These are phyloP conservation scores for Microcyclospora tardicrescens DNA, from an alignment of 2,329 filamentous ascomycete species.

Conservation along the genomic window DNA sequence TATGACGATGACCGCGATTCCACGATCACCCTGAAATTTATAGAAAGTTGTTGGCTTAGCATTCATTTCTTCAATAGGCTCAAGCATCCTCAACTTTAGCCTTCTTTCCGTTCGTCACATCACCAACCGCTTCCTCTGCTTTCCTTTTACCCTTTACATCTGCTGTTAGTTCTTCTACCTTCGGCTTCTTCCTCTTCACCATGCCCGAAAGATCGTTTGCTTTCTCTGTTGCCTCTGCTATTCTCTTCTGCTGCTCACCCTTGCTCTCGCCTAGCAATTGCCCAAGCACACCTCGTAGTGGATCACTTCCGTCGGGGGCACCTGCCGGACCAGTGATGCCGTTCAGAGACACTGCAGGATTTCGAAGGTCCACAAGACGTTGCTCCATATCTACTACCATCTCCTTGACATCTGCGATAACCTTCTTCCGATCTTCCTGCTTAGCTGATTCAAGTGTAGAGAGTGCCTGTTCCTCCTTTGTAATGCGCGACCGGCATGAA, in stretches of 20 bases:
- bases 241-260: constrained; percentile 46
- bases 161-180: constrained; percentile 7
- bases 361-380: constrained; percentile 57
- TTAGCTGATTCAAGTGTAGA: constrained; percentile 37
- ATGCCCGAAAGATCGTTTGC: constrained; percentile 64
- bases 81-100: constrained; percentile 13
- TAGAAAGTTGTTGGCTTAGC: too few species aligned
- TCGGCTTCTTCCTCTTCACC: constrained; percentile 50
- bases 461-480: constrained; percentile 55
- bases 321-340: constrained; percentile 30
- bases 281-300: constrained; percentile 50
- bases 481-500: constrained; percentile 57
- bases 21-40: too few species aligned
- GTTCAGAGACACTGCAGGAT: constrained; percentile 47
- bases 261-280: constrained; percentile 50
- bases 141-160: constrained; percentile 16
- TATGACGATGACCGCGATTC: too few species aligned
- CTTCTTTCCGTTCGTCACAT: constrained; percentile 13
- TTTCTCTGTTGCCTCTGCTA: constrained; percentile 59
- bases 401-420: constrained; percentile 62
- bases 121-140: constrained; percentile 10
- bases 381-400: constrained; percentile 69
- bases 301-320: constrained; percentile 28
- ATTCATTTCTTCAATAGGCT: not conserved
- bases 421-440: constrained; percentile 46